Percentiles rank a stretch among this genome's conserved stretches.
phyloP scores from a whole-genome alignment of 257 asterid genomes.

The Handroanthus guayacan region DNA sequence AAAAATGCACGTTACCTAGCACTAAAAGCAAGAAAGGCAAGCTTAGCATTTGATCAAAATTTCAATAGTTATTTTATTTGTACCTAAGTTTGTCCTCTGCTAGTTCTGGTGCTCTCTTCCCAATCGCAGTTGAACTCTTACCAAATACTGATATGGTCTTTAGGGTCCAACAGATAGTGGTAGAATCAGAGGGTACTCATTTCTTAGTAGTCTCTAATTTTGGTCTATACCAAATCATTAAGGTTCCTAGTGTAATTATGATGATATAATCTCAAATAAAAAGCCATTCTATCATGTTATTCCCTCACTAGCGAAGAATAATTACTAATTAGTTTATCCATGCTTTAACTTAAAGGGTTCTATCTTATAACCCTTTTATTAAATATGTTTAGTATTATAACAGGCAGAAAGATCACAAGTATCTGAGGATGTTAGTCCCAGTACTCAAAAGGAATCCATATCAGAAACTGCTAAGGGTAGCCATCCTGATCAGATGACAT shows the following conservation, averaged over 20 bases:
- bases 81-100: constrained; percentile 4
- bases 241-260: constrained; percentile 1
- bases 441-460: constrained; percentile 42
- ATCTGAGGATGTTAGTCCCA: constrained; percentile 49
- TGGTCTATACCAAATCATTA: background rate
- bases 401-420: constrained; percentile 53
- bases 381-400: constrained; percentile 17
- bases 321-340: constrained; percentile 20
- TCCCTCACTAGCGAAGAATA: constrained; percentile 18
- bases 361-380: background rate
- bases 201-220: background rate
- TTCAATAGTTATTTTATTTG: constrained; percentile 1
- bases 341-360: constrained; percentile 12
- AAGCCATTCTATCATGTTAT: background rate
- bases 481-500: constrained; percentile 40
- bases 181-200: background rate
- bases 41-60: constrained; percentile 30
- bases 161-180: background rate
- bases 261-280: constrained; percentile 3
- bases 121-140: constrained; percentile 22
- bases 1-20: constrained; percentile 96
- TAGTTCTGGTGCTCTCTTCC: constrained; percentile 14
- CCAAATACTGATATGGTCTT: background rate
- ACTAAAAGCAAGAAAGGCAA: constrained; percentile 92
- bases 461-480: constrained; percentile 46